Evolutionary conservation across 768 basidiomycete genomes (phyloP), one percentile per base, ranked within the genome.

Genomic region (Mycena floridula): DNA sequence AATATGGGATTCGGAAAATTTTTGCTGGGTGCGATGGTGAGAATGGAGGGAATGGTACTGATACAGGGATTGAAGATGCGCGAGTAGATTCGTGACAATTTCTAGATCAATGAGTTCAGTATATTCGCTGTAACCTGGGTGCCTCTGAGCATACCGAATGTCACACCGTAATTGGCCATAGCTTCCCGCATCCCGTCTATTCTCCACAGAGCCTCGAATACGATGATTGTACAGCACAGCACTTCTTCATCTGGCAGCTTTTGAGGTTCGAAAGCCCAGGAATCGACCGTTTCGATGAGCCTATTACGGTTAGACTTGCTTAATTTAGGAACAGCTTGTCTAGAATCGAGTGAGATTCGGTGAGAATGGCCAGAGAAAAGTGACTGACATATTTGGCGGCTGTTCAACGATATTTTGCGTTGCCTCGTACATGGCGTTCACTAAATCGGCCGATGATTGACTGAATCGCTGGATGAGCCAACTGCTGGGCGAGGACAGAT

Each of bases 181-280:
- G 72, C 73, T 4, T 75, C 68, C 47, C 70, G 63, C 74, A 89
- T 76, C 36, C 87, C 85, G 49, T 93, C 82, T 48, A 89, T 84
- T 42, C 81, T 77, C 54, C 88, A 83, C 16, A 94, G 65, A 18
- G 77, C 77, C 62, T 97, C 91, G 54, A 99, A 99, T 22, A 99
- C 67, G 50, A 97, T 72, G 46, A 87, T 73, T 0, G 89, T 82
- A 55, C 89, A 92, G 18, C 81, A 76, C 12, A 89, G 68, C 9
- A 91, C 73, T 62, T 98, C 89, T 43, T 88, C 85, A 43, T 89
- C 82, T 18, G 82, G 76, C 27, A 96, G 76, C 28, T 74, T 74
- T 63, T 89, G 83, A 4, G 95, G 93, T 58, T 96, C 86, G 59
- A 97, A 99, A 51, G 85, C 69, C 95, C 95, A 99, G 11, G 71